Evolutionary conservation across 1,284 basidiomycete species (phyloP).

Genomic region (Sanghuangporus baumii): DNA sequence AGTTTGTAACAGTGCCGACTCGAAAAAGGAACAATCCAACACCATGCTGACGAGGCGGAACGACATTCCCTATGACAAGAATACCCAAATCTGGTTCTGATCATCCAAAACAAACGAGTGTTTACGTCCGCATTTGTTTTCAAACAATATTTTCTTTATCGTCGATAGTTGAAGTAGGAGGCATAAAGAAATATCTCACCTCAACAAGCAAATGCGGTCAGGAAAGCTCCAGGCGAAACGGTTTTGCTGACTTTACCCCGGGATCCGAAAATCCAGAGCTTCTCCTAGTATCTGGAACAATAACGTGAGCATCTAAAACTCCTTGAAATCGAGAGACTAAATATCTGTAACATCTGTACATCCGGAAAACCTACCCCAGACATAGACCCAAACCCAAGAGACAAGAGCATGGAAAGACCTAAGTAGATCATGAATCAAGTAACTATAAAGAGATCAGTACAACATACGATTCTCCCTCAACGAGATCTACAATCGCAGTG

Average conservation of each 20-base stretch:
- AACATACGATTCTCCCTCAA: conserved; percentile 76
- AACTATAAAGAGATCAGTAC: background rate
- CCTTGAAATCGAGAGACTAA: conserved; percentile 35
- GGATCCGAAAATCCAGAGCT: conserved; percentile 46
- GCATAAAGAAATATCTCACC: no score
- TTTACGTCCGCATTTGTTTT: conserved; percentile 61
- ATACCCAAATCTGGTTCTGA: conserved; percentile 57
- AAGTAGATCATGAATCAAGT: conserved; percentile 8
- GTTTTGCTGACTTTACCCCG: conserved; percentile 42
- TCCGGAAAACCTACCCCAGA: conserved; percentile 58
- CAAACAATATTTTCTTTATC: no score
- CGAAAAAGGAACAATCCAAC: conserved; percentile 37
- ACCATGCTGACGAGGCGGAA: conserved; percentile 51
- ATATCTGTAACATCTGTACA: background rate
- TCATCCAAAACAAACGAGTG: conserved; percentile 63
- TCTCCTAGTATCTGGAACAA: conserved; percentile 36
- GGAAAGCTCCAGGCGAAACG: conserved; percentile 54
- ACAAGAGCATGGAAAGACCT: conserved; percentile 83
- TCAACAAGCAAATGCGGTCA: conserved; percentile 50
- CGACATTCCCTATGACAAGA: conserved; percentile 68
- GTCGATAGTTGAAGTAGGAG: conserved; percentile 9
- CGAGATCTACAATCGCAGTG: conserved; percentile 62
- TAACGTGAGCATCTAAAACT: conserved; percentile 48
- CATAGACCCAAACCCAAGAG: conserved; percentile 64
- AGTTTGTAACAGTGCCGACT: conserved; percentile 57